Base-by-base conservation (phyloP, 2,329 filamentous ascomycete species). In the Fusarium nematophilum region DNA sequence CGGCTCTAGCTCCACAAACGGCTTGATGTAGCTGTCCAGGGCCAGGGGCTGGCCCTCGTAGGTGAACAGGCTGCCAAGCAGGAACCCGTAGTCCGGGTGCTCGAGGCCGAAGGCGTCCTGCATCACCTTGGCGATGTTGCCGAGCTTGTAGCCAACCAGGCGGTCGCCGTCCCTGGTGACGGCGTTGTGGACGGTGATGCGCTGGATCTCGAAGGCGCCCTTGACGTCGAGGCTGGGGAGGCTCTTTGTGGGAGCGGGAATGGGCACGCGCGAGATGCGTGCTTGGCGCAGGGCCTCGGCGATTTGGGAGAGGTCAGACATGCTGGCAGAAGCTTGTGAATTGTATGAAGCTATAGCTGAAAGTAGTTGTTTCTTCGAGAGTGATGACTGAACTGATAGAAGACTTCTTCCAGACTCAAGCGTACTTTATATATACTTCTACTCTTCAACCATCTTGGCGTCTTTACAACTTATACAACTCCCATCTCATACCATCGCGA, bases 71-170 rank as follows among this genome's bases (percentile, higher is more conserved):
- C 65, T 70, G 15, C 59, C 62, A 4, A 70, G 50, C 7, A 69
- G 53, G 56, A 67, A 70, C 29, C 68, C 67, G 18, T 71, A 69
- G 40, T 70, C 68, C 6, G 69, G 69, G 21, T 67, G 64, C 38
- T 68, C 68, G 8, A 71, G 59, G 4, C 67, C 66, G 37, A 70
- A 70, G 9, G 68, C 68, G 15, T 62, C 66, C 40, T 70, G 68
- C 67, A 70, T 71, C 23, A 70, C 69, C 48, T 70, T 70, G n/a
- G 65, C 68, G 42, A 71, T 69, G 47, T 71, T 70, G 36, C 68
- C 64, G n/a, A 70, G 63, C 52, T 70, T 69, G 51, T 69, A 69
- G n/a, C 63, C 67, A 10, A 70, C 66, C 18, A 64, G 46, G 6
- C 69, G 60, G 34, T 67, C 68, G 3, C 67, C 67, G 33, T 62